A percentile compares a stretch with the other conserved stretches of the same genome.
Evolutionary conservation across 2,329 filamentous ascomycete genomes (phyloP).

Genomic region (Fusarium goolgardi): DNA sequence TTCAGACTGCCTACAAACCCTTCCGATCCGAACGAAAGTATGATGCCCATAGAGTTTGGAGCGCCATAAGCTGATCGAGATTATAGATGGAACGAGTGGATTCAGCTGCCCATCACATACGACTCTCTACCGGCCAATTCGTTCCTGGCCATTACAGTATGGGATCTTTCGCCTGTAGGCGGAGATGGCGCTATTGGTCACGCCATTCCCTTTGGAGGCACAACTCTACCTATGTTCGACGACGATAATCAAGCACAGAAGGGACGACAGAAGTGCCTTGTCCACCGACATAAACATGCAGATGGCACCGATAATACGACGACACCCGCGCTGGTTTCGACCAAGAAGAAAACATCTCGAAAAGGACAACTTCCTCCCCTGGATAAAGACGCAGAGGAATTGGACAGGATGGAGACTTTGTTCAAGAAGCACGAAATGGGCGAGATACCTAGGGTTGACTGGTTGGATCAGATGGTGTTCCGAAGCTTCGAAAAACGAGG

Average conservation of each 20-base stretch:
- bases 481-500: constrained; percentile 85
- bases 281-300: constrained; percentile 84
- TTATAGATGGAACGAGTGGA: constrained; percentile 92
- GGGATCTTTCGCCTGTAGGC: constrained; percentile 89
- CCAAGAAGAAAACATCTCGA: constrained; percentile 64
- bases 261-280: constrained; percentile 88
- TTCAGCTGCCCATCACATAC: constrained; percentile 86
- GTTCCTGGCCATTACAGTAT: constrained; percentile 90
- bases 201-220: constrained; percentile 92
- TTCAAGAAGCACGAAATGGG: constrained; percentile 99
- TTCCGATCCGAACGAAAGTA: constrained; percentile 80
- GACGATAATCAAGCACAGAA: constrained; percentile 90
- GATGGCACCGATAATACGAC: constrained; percentile 85
- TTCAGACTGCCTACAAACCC: constrained; percentile 92
- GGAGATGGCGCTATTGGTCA: constrained; percentile 77
- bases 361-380: constrained; percentile 62
- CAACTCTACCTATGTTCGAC: constrained; percentile 92
- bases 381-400: constrained; percentile 82
- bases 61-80: constrained; percentile 23
- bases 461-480: constrained; percentile 96
- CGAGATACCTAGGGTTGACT: constrained; percentile 91
- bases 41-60: constrained; percentile 10
- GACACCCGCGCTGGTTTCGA: constrained; percentile 75
- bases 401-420: constrained; percentile 87
- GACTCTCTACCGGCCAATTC: constrained; percentile 83